Base-by-base conservation (phyloP, 2,329 filamentous ascomycete species). In the Drechslerella coelobrocha region DNA sequence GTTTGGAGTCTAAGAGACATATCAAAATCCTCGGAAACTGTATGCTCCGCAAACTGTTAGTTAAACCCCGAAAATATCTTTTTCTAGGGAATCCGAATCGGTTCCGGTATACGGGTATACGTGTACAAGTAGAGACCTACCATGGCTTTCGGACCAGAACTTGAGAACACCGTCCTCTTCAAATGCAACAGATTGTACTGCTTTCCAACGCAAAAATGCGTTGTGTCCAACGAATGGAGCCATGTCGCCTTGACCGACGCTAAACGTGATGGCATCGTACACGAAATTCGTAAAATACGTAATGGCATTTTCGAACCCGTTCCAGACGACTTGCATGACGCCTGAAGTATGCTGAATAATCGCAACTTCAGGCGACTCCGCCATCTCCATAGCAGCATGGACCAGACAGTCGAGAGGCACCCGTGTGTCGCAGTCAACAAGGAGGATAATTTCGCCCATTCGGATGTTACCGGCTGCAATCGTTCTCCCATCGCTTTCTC, bases 241-340 rank as follows among this genome's bases (percentile, higher is more conserved):
- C 10, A 88, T 84, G 55, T 92, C 89, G 2, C 89, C 89, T 54
- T 85, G 87, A 6, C 86, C 84, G 27, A 91, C 87, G 21, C 86
- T 84, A 75, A 87, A 91, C 27, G 84, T 82, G 75, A 91, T 91
- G 31, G 88, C 85, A 0, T 85, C 87, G 80, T 91, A 92, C 74
- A 92, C 86, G 53, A 92, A 83, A 76, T 91, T 87, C 45, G 89
- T 92, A 80, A 92, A 92, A 80, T 89, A 92, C 0, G 88, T 89
- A 75, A 90, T 89, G 43, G 85, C 87, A 74, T 87, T 88, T 78
- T 92, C 89, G 74, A 92, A 92, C 78, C 86, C 89, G 61, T 84
- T 87, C 75, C 85, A 81, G 0, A 86, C 84, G 8, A 92, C 87
- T 73, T 91, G 87, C 88, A 92, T 91, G 71, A 92, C 88, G 27